These are phyloP conservation scores for Chalciporus piperatus DNA, from an alignment of 768 basidiomycete genomes.

Conservation along the genomic window DNA sequence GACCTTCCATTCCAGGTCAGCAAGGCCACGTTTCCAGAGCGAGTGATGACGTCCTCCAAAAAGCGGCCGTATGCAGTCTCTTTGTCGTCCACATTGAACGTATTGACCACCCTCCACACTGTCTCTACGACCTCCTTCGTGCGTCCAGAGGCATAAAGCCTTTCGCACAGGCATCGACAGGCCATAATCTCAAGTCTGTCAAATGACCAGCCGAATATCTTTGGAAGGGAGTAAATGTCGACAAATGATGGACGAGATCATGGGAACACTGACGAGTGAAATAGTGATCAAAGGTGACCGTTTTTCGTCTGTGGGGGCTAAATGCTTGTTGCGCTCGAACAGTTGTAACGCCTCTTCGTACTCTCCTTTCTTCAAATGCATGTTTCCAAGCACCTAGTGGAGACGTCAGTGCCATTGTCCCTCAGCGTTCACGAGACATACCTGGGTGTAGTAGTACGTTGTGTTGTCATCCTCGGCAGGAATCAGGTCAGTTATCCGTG, in stretches of 20 bases:
- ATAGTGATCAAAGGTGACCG: neutral
- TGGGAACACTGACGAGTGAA: neutral
- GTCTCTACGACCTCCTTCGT: neutral
- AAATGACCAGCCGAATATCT: constrained; percentile 12
- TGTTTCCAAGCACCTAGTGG: constrained; percentile 6
- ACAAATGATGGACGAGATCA: neutral
- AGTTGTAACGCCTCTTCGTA: neutral
- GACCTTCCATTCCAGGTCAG: neutral
- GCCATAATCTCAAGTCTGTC: neutral
- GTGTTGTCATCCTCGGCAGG: neutral
- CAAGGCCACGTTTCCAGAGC: neutral
- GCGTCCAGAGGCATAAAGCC: neutral
- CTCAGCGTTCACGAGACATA: neutral
- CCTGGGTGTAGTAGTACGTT: neutral
- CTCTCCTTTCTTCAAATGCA: neutral
- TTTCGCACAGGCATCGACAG: constrained; percentile 3
- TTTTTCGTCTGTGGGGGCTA: neutral
- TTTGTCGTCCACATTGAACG: neutral
- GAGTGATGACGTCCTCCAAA: neutral
- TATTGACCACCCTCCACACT: neutral
- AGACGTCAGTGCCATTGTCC: neutral
- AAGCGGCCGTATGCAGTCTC: neutral
- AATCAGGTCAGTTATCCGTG: constrained; percentile 1
- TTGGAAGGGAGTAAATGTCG: neutral
- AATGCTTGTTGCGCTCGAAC: neutral